Percentiles rank a stretch among this genome's conserved stretches.
Evolutionary conservation across 1,139 yeast genomes (phyloP).

Genomic region (Hanseniaspora gamundiae): DNA sequence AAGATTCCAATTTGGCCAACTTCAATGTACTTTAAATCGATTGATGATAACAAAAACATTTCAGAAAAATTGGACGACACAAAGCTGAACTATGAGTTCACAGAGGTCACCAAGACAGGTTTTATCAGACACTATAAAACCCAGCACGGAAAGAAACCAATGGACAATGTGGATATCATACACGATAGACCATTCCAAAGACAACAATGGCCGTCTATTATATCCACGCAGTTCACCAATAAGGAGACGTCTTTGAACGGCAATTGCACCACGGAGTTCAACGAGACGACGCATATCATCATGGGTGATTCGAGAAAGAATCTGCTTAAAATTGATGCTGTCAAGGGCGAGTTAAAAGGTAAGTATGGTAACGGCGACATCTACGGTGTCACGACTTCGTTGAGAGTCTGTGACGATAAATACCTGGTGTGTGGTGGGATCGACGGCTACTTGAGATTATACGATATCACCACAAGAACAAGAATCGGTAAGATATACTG

Average conservation of each 20-base stretch:
- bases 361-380: slow-evolving; percentile 33
- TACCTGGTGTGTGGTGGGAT: slow-evolving; percentile 60
- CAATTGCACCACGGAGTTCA: background rate
- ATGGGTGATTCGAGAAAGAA: slow-evolving; percentile 8
- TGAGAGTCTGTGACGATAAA: slow-evolving; percentile 16
- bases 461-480: slow-evolving; percentile 44
- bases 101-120: slow-evolving; percentile 61
- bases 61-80: slow-evolving; percentile 18
- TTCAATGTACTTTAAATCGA: slow-evolving; percentile 26
- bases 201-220: slow-evolving; percentile 1
- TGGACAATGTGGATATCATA: slow-evolving; percentile 25
- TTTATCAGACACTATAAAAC: slow-evolving; percentile 55
- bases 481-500: slow-evolving; percentile 59
- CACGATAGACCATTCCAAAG: slow-evolving; percentile 20
- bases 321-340: slow-evolving; percentile 40
- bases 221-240: background rate
- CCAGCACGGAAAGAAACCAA: slow-evolving; percentile 46
- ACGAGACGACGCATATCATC: background rate
- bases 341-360: slow-evolving; percentile 29
- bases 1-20: slow-evolving; percentile 53
- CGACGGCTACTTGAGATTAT: slow-evolving; percentile 76
- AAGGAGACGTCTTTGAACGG: background rate
- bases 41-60: slow-evolving; percentile 13
- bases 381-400: slow-evolving; percentile 31
- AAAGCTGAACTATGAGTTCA: slow-evolving; percentile 28